Evolutionary conservation across 208 protist species (phyloP).

Genomic region (Crithidia thermophila): DNA sequence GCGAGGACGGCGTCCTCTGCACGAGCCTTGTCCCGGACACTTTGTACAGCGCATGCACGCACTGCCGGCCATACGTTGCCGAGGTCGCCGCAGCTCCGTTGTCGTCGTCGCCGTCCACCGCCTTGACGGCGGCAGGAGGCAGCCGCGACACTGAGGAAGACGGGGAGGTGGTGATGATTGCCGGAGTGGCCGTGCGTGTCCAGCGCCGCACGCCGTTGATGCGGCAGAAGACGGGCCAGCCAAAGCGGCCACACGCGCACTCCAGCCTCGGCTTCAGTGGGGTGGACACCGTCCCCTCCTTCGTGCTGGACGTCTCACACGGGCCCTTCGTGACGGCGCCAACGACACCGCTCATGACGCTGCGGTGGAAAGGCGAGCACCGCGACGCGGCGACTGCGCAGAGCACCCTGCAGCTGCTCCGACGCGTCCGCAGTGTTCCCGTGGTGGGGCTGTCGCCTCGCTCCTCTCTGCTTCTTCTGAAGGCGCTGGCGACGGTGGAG

Average conservation of each 20-base stretch:
- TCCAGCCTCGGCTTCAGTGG: conserved; percentile 63
- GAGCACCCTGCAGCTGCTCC: conserved; percentile 56
- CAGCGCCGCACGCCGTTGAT: conserved; percentile 17
- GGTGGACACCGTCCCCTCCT: conserved; percentile 68
- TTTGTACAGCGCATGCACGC: conserved; percentile 48
- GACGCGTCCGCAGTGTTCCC: conserved; percentile 36
- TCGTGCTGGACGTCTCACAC: conserved; percentile 70
- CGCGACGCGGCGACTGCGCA: conserved; percentile 59
- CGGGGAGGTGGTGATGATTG: conserved; percentile 30
- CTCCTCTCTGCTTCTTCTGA: conserved; percentile 64
- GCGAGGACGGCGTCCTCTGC: conserved; percentile 69
- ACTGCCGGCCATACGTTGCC: conserved; percentile 62
- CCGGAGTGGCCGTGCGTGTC: conserved; percentile 25
- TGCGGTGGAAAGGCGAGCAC: conserved; percentile 80
- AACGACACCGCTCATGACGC: conserved; percentile 44
- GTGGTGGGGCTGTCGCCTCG: conserved; percentile 65
- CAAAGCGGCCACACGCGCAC: conserved; percentile 35
- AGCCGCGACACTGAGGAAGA: neutral
- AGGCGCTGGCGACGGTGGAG: conserved; percentile 67
- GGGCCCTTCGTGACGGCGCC: conserved; percentile 74
- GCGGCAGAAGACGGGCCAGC: conserved; percentile 31
- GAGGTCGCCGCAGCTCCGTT: conserved; percentile 2
- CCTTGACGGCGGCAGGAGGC: neutral
- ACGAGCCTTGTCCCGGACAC: conserved; percentile 61
- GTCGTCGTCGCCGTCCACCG: conserved; percentile 2